Percentiles rank a stretch among this genome's conserved stretches.
phyloP scores from a whole-genome alignment of 768 basidiomycete species.

The Imleria badia region DNA sequence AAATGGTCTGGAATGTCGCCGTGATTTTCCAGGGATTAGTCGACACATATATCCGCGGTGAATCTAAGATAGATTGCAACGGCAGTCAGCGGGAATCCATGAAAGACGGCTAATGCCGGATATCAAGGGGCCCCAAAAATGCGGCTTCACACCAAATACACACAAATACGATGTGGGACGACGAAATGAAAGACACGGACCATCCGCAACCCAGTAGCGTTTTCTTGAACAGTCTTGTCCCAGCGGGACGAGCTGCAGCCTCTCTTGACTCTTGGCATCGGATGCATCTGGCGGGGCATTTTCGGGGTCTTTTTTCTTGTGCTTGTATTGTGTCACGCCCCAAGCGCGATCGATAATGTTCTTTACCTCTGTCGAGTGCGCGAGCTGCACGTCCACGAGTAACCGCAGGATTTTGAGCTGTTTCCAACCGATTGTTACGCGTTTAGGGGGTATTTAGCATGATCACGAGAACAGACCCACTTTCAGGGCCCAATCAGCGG shows the following conservation, averaged over 20 bases:
- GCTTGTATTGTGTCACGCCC: conserved; percentile 82
- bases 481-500: conserved; percentile 80
- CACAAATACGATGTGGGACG: conserved; percentile 55
- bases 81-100: conserved; percentile 34
- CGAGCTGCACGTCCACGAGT: conserved; percentile 81
- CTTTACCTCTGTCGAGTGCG: conserved; percentile 68
- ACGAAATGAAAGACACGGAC: conserved; percentile 58
- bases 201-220: conserved; percentile 87
- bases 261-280: conserved; percentile 66
- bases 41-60: conserved; percentile 79
- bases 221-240: conserved; percentile 76
- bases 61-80: conserved; percentile 55
- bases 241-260: conserved; percentile 63
- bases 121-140: conserved; percentile 44
- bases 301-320: conserved; percentile 73
- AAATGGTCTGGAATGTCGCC: conserved; percentile 69
- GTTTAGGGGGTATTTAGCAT: conserved; percentile 29
- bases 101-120: conserved; percentile 37
- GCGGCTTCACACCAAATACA: conserved; percentile 62
- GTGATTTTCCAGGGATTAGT: conserved; percentile 91
- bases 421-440: conserved; percentile 22
- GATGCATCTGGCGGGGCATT: conserved; percentile 53
- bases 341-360: conserved; percentile 77
- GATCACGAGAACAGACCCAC: conserved; percentile 44
- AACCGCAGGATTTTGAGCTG: conserved; percentile 83